These are phyloP conservation scores for Trichosanthes cucumerina DNA, from an alignment of 306 rosid species.

Conservation along the genomic window DNA sequence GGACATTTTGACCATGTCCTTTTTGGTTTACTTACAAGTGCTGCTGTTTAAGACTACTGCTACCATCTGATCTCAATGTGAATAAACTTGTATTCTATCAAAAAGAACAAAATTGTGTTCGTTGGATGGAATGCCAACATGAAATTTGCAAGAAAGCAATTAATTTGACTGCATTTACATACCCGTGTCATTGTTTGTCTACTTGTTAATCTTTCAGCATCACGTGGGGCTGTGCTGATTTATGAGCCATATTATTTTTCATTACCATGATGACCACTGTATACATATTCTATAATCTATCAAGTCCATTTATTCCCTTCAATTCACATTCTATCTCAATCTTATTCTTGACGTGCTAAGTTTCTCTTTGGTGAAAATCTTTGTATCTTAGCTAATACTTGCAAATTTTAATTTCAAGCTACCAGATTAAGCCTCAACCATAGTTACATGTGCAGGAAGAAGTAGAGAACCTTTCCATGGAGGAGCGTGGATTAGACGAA, in stretches of 20 bases:
- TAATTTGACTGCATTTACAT: neutral
- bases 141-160: neutral
- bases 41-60: neutral
- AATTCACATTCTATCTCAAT: neutral
- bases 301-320: neutral
- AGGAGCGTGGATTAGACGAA: constrained; percentile 67
- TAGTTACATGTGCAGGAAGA: constrained; percentile 51
- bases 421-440: neutral
- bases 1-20: neutral
- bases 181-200: neutral
- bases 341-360: neutral
- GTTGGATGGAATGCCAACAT: constrained; percentile 2
- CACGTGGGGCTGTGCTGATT: neutral
- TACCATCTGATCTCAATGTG: neutral
- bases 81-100: neutral
- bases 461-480: constrained; percentile 62
- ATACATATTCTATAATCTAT: neutral
- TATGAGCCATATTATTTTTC: neutral
- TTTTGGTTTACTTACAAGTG: constrained; percentile 9
- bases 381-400: neutral
- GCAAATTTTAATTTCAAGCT: neutral
- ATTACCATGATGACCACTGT: neutral
- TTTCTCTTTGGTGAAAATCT: neutral
- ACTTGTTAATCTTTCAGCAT: neutral
- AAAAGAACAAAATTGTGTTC: neutral